Conservation (phyloP, 1,284 basidiomycete genomes). For the Cryptococcus sp. region DNA sequence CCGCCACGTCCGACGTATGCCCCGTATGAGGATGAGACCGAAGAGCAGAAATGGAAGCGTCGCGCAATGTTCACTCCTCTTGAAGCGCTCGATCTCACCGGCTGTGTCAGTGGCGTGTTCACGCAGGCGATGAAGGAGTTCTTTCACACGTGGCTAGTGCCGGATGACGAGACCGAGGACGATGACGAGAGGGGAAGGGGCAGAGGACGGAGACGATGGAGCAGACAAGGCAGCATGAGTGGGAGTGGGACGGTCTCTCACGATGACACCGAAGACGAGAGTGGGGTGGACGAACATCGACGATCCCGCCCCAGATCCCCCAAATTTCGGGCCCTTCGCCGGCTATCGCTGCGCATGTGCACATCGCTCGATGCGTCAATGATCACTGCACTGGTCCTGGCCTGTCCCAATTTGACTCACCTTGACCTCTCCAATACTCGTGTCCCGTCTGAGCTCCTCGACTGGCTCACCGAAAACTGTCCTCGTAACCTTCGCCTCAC, state of each 20-base stretch:
- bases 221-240: constrained; percentile 4
- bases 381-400: constrained; percentile 70
- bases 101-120: constrained; percentile 88
- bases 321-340: constrained; percentile 72
- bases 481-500: constrained; percentile 64
- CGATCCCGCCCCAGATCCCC: constrained; percentile 45
- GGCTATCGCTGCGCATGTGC: constrained; percentile 82
- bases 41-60: constrained; percentile 66
- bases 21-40: constrained; percentile 55
- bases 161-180: constrained; percentile 56
- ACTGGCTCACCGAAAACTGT: constrained; percentile 57
- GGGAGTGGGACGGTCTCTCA: constrained; percentile 6
- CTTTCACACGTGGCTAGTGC: constrained; percentile 66
- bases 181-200: constrained; percentile 56
- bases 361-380: constrained; percentile 72
- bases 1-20: constrained; percentile 45
- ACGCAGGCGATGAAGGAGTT: constrained; percentile 80
- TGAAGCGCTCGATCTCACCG: constrained; percentile 88
- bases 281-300: constrained; percentile 25
- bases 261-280: constrained; percentile 36
- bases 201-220: constrained; percentile 20
- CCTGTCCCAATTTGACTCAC: constrained; percentile 50
- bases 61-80: constrained; percentile 60
- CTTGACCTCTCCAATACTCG: constrained; percentile 64
- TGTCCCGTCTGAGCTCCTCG: constrained; percentile 61